Conservation (phyloP, 208 protist genomes). For the Leishmania major region DNA sequence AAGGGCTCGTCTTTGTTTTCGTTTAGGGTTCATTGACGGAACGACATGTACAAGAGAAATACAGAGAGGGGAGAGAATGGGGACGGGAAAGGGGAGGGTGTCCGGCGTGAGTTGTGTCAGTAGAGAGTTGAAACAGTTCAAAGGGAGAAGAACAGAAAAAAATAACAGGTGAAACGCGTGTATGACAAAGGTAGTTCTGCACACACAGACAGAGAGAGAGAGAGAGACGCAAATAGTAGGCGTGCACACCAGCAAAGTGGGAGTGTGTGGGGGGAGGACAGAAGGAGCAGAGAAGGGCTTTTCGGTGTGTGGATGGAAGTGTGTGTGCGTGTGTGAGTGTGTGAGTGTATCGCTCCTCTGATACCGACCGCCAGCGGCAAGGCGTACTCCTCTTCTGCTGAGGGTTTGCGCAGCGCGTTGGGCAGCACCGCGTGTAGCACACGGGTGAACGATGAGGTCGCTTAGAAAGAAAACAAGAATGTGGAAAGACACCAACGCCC, state of each 20-base stretch:
- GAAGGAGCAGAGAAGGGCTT: neutral
- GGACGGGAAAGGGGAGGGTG: neutral
- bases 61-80: neutral
- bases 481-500: neutral
- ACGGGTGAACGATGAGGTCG: neutral
- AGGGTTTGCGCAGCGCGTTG: neutral
- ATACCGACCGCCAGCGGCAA: neutral
- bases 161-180: neutral
- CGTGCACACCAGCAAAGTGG: neutral
- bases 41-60: neutral
- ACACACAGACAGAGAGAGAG: neutral
- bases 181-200: neutral
- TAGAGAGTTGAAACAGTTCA: slow-evolving; percentile 1
- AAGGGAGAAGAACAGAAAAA: neutral
- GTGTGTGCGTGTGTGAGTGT: neutral
- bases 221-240: neutral
- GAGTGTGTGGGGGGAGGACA: neutral
- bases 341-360: neutral
- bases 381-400: neutral
- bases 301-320: neutral
- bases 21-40: neutral
- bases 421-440: neutral
- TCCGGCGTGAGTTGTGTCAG: neutral
- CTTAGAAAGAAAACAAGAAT: neutral
- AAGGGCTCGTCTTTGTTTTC: neutral